These are phyloP conservation scores for Chlamydomonas sp. DNA, from an alignment of 139 green algal species.

Conservation along the genomic window DNA sequence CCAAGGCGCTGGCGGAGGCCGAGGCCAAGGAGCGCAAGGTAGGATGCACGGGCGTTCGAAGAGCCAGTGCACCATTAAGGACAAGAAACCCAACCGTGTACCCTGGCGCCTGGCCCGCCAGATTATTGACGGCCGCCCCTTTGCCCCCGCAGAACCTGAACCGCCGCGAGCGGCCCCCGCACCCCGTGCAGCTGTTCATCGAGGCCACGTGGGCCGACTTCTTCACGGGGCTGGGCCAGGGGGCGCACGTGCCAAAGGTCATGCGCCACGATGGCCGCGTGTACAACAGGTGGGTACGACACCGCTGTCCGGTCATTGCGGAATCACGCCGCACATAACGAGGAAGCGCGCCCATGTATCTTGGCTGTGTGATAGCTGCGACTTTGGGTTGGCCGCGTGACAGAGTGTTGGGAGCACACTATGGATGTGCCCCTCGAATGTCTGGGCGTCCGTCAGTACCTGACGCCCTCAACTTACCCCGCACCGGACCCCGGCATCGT, in stretches of 20 bases:
- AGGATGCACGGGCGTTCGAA: background rate
- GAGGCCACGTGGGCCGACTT: slow-evolving; percentile 47
- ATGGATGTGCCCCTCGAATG: too few species aligned
- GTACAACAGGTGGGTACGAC: slow-evolving; percentile 43
- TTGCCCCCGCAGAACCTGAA: background rate
- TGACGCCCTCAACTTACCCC: too few species aligned
- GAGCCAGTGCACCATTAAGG: background rate
- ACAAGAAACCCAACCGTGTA: too few species aligned
- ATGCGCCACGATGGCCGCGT: slow-evolving; percentile 42
- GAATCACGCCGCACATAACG: background rate
- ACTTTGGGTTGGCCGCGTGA: background rate
- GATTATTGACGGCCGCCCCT: too few species aligned
- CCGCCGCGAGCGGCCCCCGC: slow-evolving; percentile 6
- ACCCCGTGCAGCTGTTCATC: slow-evolving; percentile 43
- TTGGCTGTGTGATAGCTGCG: background rate
- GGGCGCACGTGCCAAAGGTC: slow-evolving; percentile 28
- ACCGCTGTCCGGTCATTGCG: background rate
- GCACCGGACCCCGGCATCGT: too few species aligned
- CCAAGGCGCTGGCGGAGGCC: slow-evolving; percentile 21
- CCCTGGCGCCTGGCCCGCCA: too few species aligned
- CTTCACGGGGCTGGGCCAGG: slow-evolving; percentile 45
- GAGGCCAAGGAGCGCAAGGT: slow-evolving; percentile 29
- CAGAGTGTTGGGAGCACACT: too few species aligned
- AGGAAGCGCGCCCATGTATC: background rate
- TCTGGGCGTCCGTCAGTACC: too few species aligned